Base-by-base conservation (phyloP, 1,284 basidiomycete species). In the Sporisorium reilianum region DNA sequence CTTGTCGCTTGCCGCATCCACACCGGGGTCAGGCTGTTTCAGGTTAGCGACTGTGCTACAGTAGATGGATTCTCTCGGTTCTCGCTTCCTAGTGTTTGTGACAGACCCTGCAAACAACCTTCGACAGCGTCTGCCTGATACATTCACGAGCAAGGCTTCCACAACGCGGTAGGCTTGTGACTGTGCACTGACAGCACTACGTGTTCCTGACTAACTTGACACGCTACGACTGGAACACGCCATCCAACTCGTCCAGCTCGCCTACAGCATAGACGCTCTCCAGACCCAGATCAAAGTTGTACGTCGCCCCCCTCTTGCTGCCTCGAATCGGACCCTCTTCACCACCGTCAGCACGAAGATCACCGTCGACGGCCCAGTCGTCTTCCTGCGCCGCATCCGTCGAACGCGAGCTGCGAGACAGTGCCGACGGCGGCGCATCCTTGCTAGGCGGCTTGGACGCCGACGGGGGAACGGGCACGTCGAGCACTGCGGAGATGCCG, bases 401-500 rank as follows among this genome's bases (percentile, higher is more conserved):
- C 32, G 42, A 40, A 34, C 55, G 40, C 25, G 64, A 51, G 26
- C 51, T 46, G 25, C 55, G 52, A 11, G 55, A 59, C 6, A 70
- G 49, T n/a, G 61, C 46, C 18, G 70, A 63, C 6, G 73, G 67
- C 6, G 66, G 53, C 18, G 68, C 60, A 20, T 66, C 64, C 55
- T 72, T 57, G 52, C 45, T 67, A 34, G 60, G 60, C 16, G 66
- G 54, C 52, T 65, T 57, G 38, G 53, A 65, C 9, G 61, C 64
- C 4, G 68, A 66, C 3, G 74, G 61, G 11, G 71, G 61, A 2
- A 63, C 49, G n/a, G 82, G 82, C 11, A 65, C 62, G 26, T 81
- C 77, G 36, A 84, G 68, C 9, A 82, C 60, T 5, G 72, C 79
- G 9, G 92, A 93, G 34, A 96, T 90, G 3, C 94, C 94, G 16